Conservation (phyloP, 208 protist genomes). For the Trypanosomatidae sp. region DNA sequence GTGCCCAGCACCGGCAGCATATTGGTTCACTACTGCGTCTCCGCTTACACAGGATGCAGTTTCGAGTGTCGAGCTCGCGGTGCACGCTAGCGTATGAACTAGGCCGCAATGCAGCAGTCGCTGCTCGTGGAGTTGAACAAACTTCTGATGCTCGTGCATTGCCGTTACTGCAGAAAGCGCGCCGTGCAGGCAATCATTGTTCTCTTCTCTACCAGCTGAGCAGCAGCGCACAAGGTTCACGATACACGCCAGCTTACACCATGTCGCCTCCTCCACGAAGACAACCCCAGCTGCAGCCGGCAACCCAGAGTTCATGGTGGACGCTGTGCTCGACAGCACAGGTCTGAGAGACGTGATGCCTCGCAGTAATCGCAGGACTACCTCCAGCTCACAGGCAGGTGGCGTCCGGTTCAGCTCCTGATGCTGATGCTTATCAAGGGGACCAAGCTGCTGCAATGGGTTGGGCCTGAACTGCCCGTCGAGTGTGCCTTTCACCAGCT, state of each 20-base stretch:
- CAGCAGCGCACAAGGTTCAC: constrained; percentile 8
- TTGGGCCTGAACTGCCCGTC: not conserved
- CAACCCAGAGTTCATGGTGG: not conserved
- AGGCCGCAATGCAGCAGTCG: constrained; percentile 3
- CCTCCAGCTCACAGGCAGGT: not conserved
- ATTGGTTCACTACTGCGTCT: not conserved
- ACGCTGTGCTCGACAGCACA: not conserved
- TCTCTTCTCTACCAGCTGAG: not conserved
- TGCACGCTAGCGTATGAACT: not conserved
- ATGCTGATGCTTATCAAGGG: not conserved
- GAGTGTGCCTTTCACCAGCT: not conserved
- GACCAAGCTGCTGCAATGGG: not conserved
- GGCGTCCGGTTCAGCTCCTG: not conserved
- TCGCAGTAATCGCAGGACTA: constrained; percentile 1
- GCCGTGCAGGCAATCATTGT: not conserved
- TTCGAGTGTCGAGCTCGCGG: not conserved
- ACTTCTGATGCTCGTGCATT: not conserved
- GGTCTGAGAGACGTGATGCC: constrained; percentile 1
- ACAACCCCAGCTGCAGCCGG: not conserved
- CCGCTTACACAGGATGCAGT: not conserved
- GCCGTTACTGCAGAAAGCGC: not conserved
- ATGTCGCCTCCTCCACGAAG: constrained; percentile 17
- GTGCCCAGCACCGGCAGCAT: not conserved
- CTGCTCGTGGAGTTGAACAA: constrained; percentile 6
- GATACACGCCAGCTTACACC: constrained; percentile 23